Conservation (phyloP, 1,139 yeast species). For the Hyphopichia buzzinii region DNA sequence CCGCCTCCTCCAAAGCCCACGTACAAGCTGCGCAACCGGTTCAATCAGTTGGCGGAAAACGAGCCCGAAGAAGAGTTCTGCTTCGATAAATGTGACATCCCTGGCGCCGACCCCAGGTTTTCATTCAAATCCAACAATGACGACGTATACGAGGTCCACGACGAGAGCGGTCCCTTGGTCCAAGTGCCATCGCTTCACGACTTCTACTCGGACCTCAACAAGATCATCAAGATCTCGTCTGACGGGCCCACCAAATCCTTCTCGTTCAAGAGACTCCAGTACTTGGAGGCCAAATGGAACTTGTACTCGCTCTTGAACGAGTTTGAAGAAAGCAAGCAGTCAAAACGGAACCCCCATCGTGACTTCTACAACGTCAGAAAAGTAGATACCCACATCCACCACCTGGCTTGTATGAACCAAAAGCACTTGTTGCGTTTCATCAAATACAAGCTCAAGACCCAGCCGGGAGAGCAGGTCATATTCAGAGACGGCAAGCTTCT, state of each 20-base stretch:
- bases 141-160: constrained; percentile 68
- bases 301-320: constrained; percentile 83
- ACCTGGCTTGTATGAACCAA: constrained; percentile 98
- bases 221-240: constrained; percentile 66
- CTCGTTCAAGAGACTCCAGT: constrained; percentile 90
- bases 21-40: constrained; percentile 65
- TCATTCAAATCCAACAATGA: constrained; percentile 54
- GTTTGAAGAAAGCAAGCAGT: constrained; percentile 86
- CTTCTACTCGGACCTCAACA: constrained; percentile 78
- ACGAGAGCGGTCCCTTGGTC: constrained; percentile 41
- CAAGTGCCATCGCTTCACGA: constrained; percentile 78
- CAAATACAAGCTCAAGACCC: constrained; percentile 68
- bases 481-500: constrained; percentile 91
- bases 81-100: constrained; percentile 60
- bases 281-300: constrained; percentile 96
- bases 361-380: constrained; percentile 98
- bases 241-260: constrained; percentile 98
- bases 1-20: constrained; percentile 96
- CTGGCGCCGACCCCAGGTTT: constrained; percentile 51
- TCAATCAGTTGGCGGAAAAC: constrained; percentile 48
- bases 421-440: constrained; percentile 92
- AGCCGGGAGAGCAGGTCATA: constrained; percentile 84
- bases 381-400: constrained; percentile 98
- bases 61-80: constrained; percentile 53
- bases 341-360: constrained; percentile 79